Evolutionary conservation across 768 basidiomycete species (phyloP).

Genomic region (Candolleomyces aberdarensis): DNA sequence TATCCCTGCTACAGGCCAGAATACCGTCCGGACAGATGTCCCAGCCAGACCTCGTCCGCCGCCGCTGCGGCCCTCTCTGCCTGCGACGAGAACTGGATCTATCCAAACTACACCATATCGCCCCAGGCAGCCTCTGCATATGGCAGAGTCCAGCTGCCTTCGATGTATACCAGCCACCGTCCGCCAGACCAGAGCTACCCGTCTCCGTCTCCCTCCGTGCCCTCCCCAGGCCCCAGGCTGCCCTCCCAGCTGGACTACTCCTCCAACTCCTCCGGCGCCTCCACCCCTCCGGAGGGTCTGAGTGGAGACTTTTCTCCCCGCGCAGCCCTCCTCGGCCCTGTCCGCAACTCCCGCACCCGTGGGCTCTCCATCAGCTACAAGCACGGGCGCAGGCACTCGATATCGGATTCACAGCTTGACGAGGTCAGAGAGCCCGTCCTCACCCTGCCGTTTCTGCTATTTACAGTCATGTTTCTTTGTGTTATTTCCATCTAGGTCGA

Average conservation of each 20-base stretch:
- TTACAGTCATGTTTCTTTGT: not conserved
- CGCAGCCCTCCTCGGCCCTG: constrained; percentile 3
- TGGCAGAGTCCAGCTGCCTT: constrained; percentile 11
- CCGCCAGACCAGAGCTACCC: constrained; percentile 25
- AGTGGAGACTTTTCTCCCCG: not conserved
- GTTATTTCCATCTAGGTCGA: not conserved
- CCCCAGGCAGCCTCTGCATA: constrained; percentile 5
- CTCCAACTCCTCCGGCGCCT: not conserved
- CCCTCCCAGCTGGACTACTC: constrained; percentile 19
- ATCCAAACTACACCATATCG: constrained; percentile 15
- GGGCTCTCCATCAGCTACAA: constrained; percentile 24
- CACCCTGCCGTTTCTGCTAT: not conserved
- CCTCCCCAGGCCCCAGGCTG: constrained; percentile 28
- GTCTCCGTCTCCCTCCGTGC: constrained; percentile 36
- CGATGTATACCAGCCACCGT: constrained; percentile 7
- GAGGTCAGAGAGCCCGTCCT: not conserved
- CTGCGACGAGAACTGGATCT: constrained; percentile 9
- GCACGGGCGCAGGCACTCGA: not conserved
- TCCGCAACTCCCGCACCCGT: constrained; percentile 20
- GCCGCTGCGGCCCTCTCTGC: not conserved
- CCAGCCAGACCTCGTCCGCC: not conserved
- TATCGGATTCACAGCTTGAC: not conserved
- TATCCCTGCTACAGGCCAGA: constrained; percentile 9
- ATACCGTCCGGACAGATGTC: constrained; percentile 3
- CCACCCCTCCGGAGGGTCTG: not conserved